Base-by-base conservation (phyloP, 441 rosid species). In the Mallotus repandus region DNA sequence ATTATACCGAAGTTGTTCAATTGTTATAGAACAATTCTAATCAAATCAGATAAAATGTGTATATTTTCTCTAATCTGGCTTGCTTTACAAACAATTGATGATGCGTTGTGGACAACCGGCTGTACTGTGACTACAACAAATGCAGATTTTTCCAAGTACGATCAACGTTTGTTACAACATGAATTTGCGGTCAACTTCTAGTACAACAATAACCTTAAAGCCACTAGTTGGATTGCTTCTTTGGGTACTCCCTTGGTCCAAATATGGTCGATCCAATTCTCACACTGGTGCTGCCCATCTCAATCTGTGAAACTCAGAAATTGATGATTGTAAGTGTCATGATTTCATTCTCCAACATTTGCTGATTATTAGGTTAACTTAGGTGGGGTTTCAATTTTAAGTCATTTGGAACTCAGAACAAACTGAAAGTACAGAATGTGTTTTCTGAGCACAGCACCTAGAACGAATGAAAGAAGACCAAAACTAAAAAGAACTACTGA, bases 241-340 rank as follows among this genome's bases (percentile, higher is more conserved):
- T 85, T 14, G 93, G 68, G 75, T 90, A 94, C 16, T 88, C 92
- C 78, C 97, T 84, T 21, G 97, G 96, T 60, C 97, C 97, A 43
- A 92, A 94, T 77, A 94, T 92, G 61, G 95, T 88, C 32, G 98
- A 92, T 70, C 98, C 97, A 35, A 94, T 72, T 80, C 98, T 88
- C 81, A 94, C 98, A 75, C 80, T 89, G 64, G 93, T 90, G 78
- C 97, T 92, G 52, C 94, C 97, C 94, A 83, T 89, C 83, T 92
- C 95, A 79, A 92, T 92, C 97, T 92, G 97, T 83, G 83, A 12
- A 9, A 50, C 68, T 21, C 61, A 72, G 61, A 73, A 66, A 65
- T 45, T 53, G 49, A 52, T 32, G 45, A 25, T 2, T 9, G n/a
- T 80, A 15, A 77, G 66, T 58, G 54, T 49, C 54, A 48, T 21